Evolutionary conservation across 192 early-diverging fungal genomes (phyloP), one percentile per base, ranked within the genome.

Genomic region (Mortierella antarctica): DNA sequence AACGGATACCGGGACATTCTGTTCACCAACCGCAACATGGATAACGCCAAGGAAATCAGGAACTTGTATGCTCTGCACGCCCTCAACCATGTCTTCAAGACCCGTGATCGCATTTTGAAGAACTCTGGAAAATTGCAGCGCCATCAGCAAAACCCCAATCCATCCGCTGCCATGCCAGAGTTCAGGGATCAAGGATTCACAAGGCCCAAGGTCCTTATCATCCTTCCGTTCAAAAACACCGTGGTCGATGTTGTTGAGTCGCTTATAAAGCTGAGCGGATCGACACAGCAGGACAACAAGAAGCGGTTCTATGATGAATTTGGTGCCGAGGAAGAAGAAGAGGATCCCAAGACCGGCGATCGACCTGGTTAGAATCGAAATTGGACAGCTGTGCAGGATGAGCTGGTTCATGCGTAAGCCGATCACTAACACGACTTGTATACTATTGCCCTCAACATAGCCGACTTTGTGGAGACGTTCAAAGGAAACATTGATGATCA

Each of bases 111-210:
- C 45, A 87, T 95, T 14, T 71, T 95, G 65, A 94, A 93, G 58
- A 97, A 96, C 85, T 96, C 91, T 45, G 88, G 88, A 23, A 92
- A 89, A 74, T 67, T 97, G 17, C 84, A 87, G 11, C 89, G 86
- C 53, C 89, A 90, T 11, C 90, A 91, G 44, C 61, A 75, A 45
- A 76, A 53, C 50, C 67, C 65, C 23, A 44, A 75, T 46, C 44
- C 62, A 0, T 76, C 83, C 52, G 49, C 65, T 20, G 6, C 40
- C 41, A 31, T 57, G 48, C 86, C 91, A 21, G 97, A 99, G 74
- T 83, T 91, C 21, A 91, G 96, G 11, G 98, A 99, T 75, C 97
- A 98, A 82, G 97, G 96, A 44, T 99, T 97, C 60, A 98, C 98
- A 7, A 85, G 96, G 7, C 95, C 98, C 2, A 94, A 93, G 57